Conservation (phyloP, 1,284 basidiomycete genomes). For the Sanghuangporus sanghuang region DNA sequence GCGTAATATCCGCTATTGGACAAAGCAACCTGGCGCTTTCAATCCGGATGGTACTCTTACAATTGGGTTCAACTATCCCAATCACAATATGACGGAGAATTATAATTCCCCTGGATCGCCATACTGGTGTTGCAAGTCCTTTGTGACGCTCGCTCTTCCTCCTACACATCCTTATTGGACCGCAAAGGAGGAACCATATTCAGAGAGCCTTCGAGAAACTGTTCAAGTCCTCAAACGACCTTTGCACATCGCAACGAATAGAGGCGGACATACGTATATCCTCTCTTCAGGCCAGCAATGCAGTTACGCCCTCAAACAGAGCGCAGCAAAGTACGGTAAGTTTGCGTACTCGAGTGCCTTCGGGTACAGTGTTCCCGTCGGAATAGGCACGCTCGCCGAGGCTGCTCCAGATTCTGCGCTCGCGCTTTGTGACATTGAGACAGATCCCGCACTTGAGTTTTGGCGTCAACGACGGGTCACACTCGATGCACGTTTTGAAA, state of each 20-base stretch:
- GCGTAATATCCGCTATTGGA: constrained; percentile 71
- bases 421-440: constrained; percentile 49
- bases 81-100: constrained; percentile 73
- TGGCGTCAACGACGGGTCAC: constrained; percentile 68
- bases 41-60: constrained; percentile 65
- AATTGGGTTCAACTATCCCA: constrained; percentile 70
- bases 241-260: constrained; percentile 60
- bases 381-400: constrained; percentile 65
- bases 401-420: constrained; percentile 65
- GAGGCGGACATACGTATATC: constrained; percentile 63
- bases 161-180: constrained; percentile 70
- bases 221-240: constrained; percentile 53
- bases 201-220: constrained; percentile 37
- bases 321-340: constrained; percentile 75
- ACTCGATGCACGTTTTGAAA: constrained; percentile 56
- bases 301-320: constrained; percentile 74
- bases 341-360: constrained; percentile 71
- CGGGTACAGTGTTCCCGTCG: constrained; percentile 71
- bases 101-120: constrained; percentile 80
- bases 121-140: constrained; percentile 81
- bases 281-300: constrained; percentile 76
- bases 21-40: constrained; percentile 54
- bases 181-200: constrained; percentile 57
- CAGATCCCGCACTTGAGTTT: constrained; percentile 52
- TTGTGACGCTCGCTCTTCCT: constrained; percentile 61